Evolutionary conservation across 2,329 filamentous ascomycete species (phyloP), one percentile per base, ranked within the genome.

Genomic region (Keithomyces neogunnii): DNA sequence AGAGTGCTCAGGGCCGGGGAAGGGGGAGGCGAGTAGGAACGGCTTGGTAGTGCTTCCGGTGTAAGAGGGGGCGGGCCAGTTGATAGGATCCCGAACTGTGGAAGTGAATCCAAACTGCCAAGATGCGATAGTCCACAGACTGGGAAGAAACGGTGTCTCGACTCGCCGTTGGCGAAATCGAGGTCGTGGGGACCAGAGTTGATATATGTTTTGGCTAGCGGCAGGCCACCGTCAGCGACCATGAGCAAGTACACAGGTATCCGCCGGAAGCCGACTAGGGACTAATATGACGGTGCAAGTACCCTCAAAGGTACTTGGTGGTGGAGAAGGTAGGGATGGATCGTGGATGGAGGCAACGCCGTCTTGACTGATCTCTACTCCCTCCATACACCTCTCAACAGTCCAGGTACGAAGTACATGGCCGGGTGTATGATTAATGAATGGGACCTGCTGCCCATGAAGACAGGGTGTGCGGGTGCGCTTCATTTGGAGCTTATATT

Each of bases 291-390:
- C 10, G 13, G 38, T 26, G 38, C 13, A 45, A 50, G 53, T 51
- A 55, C 49, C 53, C 36, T 53, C 49, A 51, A 48, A 47, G 43
- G 43, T 53, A 54, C 50, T 50, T 50, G 45, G 48, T 45, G 52
- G 53, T 54, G 53, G 50, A 57, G 55, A 55, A 51, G 46, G 28
- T 49, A 51, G 46, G 28, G 47, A 54, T 46, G 49, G 48, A 53
- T 51, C 53, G 51, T 49, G 51, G 45, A 51, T 48, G 40, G 51
- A 38, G 45, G 46, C 48, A 49, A 47, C 52, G 45, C 52, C 52
- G 47, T 40, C 36, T 33, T 44, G 47, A 46, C 32, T 45, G 42
- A 32, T 51, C 32, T 44, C 32, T 36, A 45, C 46, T 40, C 49
- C 48, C 40, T 35, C 35, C 29, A 39, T 36, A 45, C 46, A 45